Conservation (phyloP, 306 rosid species). For the Calophaca sinica region DNA sequence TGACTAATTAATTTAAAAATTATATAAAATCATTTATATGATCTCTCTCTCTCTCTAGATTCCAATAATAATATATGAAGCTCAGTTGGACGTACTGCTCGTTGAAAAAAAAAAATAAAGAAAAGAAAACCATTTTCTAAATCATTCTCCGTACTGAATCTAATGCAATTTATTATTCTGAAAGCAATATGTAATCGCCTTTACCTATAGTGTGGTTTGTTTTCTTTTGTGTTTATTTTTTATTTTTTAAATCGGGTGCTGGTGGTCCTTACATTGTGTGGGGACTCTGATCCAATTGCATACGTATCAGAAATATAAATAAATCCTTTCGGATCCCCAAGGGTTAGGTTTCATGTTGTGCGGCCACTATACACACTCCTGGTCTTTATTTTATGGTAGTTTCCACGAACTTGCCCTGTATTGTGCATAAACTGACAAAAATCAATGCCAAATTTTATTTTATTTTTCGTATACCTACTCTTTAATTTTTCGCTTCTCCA, state of each 20-base stretch:
- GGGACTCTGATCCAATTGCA: conserved; percentile 13
- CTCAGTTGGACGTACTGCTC: neutral
- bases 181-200: conserved; percentile 32
- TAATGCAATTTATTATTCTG: neutral
- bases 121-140: neutral
- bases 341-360: conserved; percentile 5
- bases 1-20: too few species aligned
- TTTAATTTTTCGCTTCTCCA: too few species aligned
- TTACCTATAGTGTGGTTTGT: neutral
- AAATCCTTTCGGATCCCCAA: conserved; percentile 39
- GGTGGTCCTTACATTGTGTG: neutral
- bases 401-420: too few species aligned
- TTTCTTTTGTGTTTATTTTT: neutral
- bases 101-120: neutral
- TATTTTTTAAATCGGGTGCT: neutral
- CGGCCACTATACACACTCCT: neutral
- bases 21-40: too few species aligned
- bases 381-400: too few species aligned
- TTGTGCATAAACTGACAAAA: too few species aligned
- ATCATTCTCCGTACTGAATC: neutral
- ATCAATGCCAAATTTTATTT: too few species aligned
- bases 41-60: too few species aligned
- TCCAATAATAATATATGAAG: neutral
- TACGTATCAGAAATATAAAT: conserved; percentile 3
- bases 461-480: too few species aligned